A percentile compares a stretch with the other conserved stretches of the same genome.
phyloP scores from a whole-genome alignment of 1,284 basidiomycete genomes.

The Sphagnurus paluster region DNA sequence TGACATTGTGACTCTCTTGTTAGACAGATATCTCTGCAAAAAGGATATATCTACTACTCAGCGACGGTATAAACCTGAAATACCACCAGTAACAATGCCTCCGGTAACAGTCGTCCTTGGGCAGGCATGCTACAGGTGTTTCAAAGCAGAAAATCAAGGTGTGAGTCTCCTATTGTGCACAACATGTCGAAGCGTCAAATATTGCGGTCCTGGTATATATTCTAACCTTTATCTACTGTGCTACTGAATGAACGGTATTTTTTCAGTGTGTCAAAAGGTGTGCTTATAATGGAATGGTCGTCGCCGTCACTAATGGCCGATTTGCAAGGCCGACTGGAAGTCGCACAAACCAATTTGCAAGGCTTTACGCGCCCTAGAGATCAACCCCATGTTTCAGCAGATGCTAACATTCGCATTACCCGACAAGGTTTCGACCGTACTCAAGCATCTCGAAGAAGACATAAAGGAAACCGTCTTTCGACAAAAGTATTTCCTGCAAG shows the following conservation, averaged over 20 bases:
- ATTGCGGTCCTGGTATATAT: constrained; percentile 28
- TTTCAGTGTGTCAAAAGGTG: too few relatives aligned
- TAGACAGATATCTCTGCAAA: too few relatives aligned
- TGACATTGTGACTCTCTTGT: too few relatives aligned
- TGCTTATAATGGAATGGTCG: too few relatives aligned
- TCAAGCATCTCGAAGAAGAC: constrained; percentile 17
- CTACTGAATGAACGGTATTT: too few relatives aligned
- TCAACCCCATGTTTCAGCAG: constrained; percentile 10
- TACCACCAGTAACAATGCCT: too few relatives aligned
- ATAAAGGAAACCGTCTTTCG: constrained; percentile 12
- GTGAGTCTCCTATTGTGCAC: constrained; percentile 26
- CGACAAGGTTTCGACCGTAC: constrained; percentile 13
- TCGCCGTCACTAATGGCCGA: too few relatives aligned
- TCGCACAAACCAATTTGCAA: constrained; percentile 14
- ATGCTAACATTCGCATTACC: constrained; percentile 14
- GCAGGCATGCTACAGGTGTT: constrained; percentile 31
- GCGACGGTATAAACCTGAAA: too few relatives aligned
- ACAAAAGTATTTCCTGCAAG: constrained; percentile 12
- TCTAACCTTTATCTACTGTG: neutral
- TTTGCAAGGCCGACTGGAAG: constrained; percentile 12
- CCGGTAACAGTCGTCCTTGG: constrained; percentile 26
- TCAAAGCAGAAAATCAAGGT: constrained; percentile 19
- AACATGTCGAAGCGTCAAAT: constrained; percentile 28
- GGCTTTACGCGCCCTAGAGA: constrained; percentile 5
- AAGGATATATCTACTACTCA: too few relatives aligned